phyloP scores from a whole-genome alignment of 2,329 filamentous ascomycete genomes.

The Diaporthe ampelina region DNA sequence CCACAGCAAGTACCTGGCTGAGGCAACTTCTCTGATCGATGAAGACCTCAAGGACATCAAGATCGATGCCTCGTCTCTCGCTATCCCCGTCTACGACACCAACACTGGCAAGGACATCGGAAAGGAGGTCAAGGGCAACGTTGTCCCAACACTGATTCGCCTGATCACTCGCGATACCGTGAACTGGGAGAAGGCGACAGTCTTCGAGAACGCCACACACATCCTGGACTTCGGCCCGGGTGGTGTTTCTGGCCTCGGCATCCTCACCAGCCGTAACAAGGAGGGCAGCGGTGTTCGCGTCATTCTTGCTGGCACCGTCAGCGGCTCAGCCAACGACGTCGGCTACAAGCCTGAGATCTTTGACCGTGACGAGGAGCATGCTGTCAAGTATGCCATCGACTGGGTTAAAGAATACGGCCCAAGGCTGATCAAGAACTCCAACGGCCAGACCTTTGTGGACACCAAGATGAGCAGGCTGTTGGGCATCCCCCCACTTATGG shows the following conservation, averaged over 20 bases:
- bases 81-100: slow-evolving; percentile 91
- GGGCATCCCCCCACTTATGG: slow-evolving; percentile 88
- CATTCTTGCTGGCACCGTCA: slow-evolving; percentile 93
- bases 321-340: slow-evolving; percentile 89
- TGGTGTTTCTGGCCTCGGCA: slow-evolving; percentile 95
- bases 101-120: slow-evolving; percentile 89
- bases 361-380: slow-evolving; percentile 94
- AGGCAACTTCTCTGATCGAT: slow-evolving; percentile 85
- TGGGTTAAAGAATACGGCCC: slow-evolving; percentile 99
- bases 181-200: slow-evolving; percentile 95
- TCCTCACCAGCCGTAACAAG: slow-evolving; percentile 98
- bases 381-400: slow-evolving; percentile 93
- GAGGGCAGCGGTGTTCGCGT: slow-evolving; percentile 98
- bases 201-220: slow-evolving; percentile 91
- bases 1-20: slow-evolving; percentile 92
- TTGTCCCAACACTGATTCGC: slow-evolving; percentile 88
- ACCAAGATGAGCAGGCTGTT: slow-evolving; percentile 95
- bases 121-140: slow-evolving; percentile 76
- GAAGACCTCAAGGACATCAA: slow-evolving; percentile 87
- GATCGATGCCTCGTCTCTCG: slow-evolving; percentile 80
- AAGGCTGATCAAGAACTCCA: slow-evolving; percentile 89
- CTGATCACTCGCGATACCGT: slow-evolving; percentile 96
- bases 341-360: slow-evolving; percentile 99
- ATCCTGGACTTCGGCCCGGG: slow-evolving; percentile 97
- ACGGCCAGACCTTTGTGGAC: slow-evolving; percentile 91